Conservation (phyloP, 2,329 filamentous ascomycete genomes). For the Lecanicillium sp. region DNA sequence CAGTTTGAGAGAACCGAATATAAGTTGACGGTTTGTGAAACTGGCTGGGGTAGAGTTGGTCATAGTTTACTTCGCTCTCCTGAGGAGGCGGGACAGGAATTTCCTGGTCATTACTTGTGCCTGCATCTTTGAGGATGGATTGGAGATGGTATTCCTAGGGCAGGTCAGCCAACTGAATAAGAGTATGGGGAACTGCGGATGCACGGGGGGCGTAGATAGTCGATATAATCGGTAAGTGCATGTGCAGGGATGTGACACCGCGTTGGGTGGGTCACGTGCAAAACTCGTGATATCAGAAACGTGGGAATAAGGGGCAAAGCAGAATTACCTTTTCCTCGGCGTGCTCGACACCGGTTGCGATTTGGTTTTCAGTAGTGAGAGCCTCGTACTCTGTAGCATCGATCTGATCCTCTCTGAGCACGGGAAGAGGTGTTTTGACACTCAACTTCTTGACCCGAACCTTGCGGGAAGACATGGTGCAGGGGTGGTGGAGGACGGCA, state of each 20-base stretch:
- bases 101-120: slow-evolving; percentile 48
- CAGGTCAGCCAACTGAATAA: slow-evolving; percentile 8
- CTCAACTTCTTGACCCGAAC: slow-evolving; percentile 86
- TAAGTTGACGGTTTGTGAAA: slow-evolving; percentile 86
- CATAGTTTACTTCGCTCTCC: slow-evolving; percentile 69
- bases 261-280: slow-evolving; percentile 36
- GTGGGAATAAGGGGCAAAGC: slow-evolving; percentile 17
- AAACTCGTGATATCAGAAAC: slow-evolving; percentile 39
- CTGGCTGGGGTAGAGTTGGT: slow-evolving; percentile 70
- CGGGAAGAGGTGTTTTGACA: slow-evolving; percentile 77
- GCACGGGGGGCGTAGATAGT: too few species aligned
- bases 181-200: slow-evolving; percentile 16
- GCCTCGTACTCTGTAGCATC: slow-evolving; percentile 80
- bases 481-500: slow-evolving; percentile 27
- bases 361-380: slow-evolving; percentile 72
- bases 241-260: slow-evolving; percentile 10
- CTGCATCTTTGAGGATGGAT: slow-evolving; percentile 57
- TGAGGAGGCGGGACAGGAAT: slow-evolving; percentile 59
- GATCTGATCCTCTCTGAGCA: slow-evolving; percentile 86
- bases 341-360: slow-evolving; percentile 95
- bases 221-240: too few species aligned
- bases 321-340: slow-evolving; percentile 90
- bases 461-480: slow-evolving; percentile 56
- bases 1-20: slow-evolving; percentile 95
- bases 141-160: slow-evolving; percentile 89